These are phyloP conservation scores for Aegilops umbellulata DNA, from an alignment of 176 grass and related monocot species.

Conservation along the genomic window DNA sequence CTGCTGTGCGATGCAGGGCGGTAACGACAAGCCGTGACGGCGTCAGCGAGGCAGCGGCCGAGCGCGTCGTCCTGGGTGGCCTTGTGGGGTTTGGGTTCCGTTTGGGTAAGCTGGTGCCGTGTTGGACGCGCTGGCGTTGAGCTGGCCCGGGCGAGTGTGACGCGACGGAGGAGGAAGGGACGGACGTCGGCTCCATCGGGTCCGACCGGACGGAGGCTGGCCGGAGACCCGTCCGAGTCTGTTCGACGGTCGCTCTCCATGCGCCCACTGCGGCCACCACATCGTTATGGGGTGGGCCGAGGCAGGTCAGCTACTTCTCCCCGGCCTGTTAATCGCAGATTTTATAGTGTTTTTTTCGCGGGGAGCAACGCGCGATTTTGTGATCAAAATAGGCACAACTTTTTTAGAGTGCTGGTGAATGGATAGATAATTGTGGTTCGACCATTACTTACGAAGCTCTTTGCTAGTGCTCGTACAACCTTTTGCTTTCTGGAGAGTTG, in stretches of 20 bases:
- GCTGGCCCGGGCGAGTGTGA: slow-evolving; percentile 21
- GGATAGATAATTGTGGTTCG: too few species aligned
- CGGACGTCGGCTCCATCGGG: background rate
- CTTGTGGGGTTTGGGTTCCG: background rate
- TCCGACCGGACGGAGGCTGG: background rate
- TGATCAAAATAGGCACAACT: too few species aligned
- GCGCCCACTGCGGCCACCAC: background rate
- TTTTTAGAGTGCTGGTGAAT: too few species aligned
- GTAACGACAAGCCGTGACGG: slow-evolving; percentile 15
- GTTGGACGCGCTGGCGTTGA: slow-evolving; percentile 32
- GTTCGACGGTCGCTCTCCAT: slow-evolving; percentile 1
- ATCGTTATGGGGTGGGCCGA: background rate
- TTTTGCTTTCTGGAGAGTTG: too few species aligned
- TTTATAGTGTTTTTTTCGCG: too few species aligned
- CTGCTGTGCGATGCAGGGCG: background rate
- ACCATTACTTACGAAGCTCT: too few species aligned
- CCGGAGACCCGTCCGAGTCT: background rate
- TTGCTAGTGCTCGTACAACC: too few species aligned
- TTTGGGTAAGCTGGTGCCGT: background rate
- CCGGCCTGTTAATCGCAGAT: too few species aligned
- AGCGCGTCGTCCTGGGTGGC: background rate
- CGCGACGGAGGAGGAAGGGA: background rate
- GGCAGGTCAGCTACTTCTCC: background rate
- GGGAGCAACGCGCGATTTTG: too few species aligned
- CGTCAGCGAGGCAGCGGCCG: background rate